phyloP scores from a whole-genome alignment of 441 rosid species.

The Gossypium davidsonii region DNA sequence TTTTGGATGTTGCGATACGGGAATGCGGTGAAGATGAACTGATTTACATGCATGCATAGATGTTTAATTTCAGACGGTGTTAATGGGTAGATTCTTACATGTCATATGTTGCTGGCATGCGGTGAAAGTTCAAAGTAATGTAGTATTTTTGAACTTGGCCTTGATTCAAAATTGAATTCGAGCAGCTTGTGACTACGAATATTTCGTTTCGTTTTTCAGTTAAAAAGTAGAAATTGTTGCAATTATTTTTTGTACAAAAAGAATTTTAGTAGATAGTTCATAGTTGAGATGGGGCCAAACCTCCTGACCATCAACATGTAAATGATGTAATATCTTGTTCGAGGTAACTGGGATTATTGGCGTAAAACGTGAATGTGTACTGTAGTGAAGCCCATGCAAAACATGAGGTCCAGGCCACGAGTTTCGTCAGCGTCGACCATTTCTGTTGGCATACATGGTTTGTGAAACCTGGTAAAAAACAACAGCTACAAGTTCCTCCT shows the following conservation, averaged over 20 bases:
- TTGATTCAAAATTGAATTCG: not conserved
- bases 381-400: not conserved
- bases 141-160: not conserved
- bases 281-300: not conserved
- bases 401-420: not conserved
- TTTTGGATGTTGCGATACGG: slow-evolving; percentile 61
- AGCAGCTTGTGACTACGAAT: not conserved
- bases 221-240: not conserved
- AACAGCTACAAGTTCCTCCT: not conserved
- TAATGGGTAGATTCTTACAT: not conserved
- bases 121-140: not conserved
- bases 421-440: not conserved
- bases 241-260: too few relatives aligned
- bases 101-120: not conserved
- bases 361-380: not conserved
- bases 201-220: not conserved
- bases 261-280: not conserved
- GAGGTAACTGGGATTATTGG: not conserved
- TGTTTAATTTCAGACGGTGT: not conserved
- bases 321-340: not conserved
- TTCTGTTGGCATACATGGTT: not conserved
- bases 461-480: not conserved
- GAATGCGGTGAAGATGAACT: slow-evolving; percentile 72
- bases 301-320: not conserved
- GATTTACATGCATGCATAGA: slow-evolving; percentile 45